phyloP scores from a whole-genome alignment of 306 rosid genomes.

The Dalbergia oliveri region DNA sequence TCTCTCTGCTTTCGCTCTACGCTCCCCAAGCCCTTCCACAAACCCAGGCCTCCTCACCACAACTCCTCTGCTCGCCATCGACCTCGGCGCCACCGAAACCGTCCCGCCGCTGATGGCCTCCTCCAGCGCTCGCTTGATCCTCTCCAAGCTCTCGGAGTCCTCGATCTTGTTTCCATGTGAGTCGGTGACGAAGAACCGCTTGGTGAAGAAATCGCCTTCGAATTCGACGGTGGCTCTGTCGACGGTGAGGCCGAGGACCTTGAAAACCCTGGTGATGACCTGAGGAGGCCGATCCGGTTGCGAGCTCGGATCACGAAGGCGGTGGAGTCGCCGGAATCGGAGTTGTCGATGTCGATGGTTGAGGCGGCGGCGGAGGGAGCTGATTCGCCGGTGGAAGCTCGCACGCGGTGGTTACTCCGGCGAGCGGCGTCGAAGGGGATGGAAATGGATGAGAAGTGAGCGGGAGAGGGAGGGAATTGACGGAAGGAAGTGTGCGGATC shows the following conservation, averaged over 20 bases:
- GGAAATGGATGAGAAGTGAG: slow-evolving; percentile 27
- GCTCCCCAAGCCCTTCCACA: slow-evolving; percentile 53
- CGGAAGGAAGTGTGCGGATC: slow-evolving; percentile 26
- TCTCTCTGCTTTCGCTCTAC: slow-evolving; percentile 64
- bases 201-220: slow-evolving; percentile 65
- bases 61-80: slow-evolving; percentile 54
- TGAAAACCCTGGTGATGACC: slow-evolving; percentile 71
- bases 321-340: slow-evolving; percentile 54
- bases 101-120: slow-evolving; percentile 62
- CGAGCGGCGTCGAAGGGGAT: slow-evolving; percentile 14
- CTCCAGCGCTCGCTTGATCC: slow-evolving; percentile 67
- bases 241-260: slow-evolving; percentile 69
- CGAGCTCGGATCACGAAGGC: slow-evolving; percentile 69
- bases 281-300: slow-evolving; percentile 76
- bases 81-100: slow-evolving; percentile 45
- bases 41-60: slow-evolving; percentile 68
- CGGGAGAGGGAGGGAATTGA: slow-evolving; percentile 35
- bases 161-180: slow-evolving; percentile 66
- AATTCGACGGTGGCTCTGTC: slow-evolving; percentile 74
- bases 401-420: slow-evolving; percentile 20
- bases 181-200: slow-evolving; percentile 70
- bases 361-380: slow-evolving; percentile 46
- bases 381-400: slow-evolving; percentile 50
- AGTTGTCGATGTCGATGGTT: slow-evolving; percentile 54
- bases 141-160: slow-evolving; percentile 57